Conservation (phyloP, 2,329 filamentous ascomycete species). For the Diaporthe helianthi region DNA sequence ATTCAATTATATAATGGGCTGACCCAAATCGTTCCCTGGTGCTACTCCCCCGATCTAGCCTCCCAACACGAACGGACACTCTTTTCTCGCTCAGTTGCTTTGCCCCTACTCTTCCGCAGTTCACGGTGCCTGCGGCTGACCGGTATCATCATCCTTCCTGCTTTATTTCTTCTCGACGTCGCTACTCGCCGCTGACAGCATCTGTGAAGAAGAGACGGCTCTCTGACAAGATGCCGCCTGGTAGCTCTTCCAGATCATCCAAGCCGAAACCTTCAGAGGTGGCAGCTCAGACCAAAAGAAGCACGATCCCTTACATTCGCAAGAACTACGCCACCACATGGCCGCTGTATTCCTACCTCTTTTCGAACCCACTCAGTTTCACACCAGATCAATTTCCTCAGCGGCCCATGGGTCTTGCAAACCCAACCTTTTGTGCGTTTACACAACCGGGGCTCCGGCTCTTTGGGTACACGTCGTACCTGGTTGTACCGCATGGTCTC, state of each 20-base stretch:
- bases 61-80: not conserved
- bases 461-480: slow-evolving; percentile 11
- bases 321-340: slow-evolving; percentile 61
- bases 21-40: not conserved
- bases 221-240: slow-evolving; percentile 54
- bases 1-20: slow-evolving; percentile 29
- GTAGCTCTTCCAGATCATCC: slow-evolving; percentile 47
- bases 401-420: slow-evolving; percentile 48
- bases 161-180: not conserved
- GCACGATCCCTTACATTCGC: slow-evolving; percentile 71
- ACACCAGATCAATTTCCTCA: slow-evolving; percentile 48
- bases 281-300: slow-evolving; percentile 74
- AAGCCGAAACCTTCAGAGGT: slow-evolving; percentile 73
- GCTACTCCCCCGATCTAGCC: not conserved
- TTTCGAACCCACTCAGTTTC: slow-evolving; percentile 54
- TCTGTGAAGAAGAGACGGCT: not conserved
- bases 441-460: not conserved
- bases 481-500: slow-evolving; percentile 35
- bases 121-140: not conserved
- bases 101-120: not conserved
- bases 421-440: slow-evolving; percentile 54
- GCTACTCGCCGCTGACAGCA: not conserved
- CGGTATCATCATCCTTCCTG: not conserved
- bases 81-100: not conserved
- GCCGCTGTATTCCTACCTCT: slow-evolving; percentile 66